Evolutionary conservation across 129 eudicot species (phyloP).

Genomic region (carrot (Daucus carota)): DH1_v3.0 NC_030383.2:34294001-34294500

Average conservation of each 20-base stretch:
- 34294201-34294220: fast-evolving
- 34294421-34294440: neutral
- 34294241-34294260: neutral
- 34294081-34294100: neutral
- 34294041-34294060: neutral
- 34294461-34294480: neutral
- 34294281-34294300: fast-evolving
- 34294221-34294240: neutral
- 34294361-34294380: neutral
- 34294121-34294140: neutral
- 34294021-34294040: neutral
- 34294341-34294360: too few relatives aligned
- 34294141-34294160: neutral
- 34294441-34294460: neutral
- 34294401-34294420: neutral
- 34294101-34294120: neutral
- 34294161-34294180: neutral
- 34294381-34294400: neutral
- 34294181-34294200: fast-evolving
- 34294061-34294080: neutral
- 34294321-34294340: neutral
- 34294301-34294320: neutral
- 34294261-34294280: neutral
- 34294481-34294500: neutral
- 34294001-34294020: too few relatives aligned